Evolutionary conservation across 2,329 filamentous ascomycete species (phyloP).

Genomic region (Colletotrichum camelliae): DNA sequence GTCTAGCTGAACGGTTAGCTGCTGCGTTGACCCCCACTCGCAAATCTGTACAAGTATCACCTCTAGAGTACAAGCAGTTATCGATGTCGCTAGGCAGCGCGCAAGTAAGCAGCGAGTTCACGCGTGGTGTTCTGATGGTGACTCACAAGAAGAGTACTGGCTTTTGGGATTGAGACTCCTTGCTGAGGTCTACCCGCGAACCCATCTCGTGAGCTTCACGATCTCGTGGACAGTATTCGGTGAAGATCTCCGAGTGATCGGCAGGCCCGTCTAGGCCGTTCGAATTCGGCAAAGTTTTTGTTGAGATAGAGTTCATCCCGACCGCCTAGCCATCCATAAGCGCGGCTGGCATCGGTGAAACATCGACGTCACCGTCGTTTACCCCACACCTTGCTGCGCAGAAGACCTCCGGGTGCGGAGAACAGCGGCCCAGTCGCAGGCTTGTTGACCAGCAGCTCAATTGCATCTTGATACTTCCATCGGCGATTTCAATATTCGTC

Average conservation of each 20-base stretch:
- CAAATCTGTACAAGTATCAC: neutral
- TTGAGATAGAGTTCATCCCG: neutral
- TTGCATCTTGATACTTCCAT: neutral
- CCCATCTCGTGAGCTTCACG: neutral
- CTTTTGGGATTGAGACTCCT: neutral
- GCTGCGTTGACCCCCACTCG: neutral
- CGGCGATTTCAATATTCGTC: neutral
- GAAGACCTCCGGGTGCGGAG: neutral
- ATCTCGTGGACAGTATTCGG: neutral
- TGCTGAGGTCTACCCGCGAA: neutral
- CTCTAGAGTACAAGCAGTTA: neutral
- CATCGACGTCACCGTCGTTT: neutral
- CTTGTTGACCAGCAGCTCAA: neutral
- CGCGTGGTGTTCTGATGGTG: neutral
- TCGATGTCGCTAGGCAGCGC: neutral
- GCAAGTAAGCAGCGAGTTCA: neutral
- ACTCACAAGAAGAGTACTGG: neutral
- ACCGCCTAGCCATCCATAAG: neutral
- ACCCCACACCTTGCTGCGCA: neutral
- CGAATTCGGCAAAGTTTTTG: neutral
- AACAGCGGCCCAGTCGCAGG: neutral
- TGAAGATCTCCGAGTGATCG: neutral
- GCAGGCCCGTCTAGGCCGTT: neutral
- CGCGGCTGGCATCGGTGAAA: neutral
- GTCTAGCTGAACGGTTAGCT: slow-evolving; percentile 44